Base-by-base conservation (phyloP, 1,284 basidiomycete species). In the Clitocybe nebularis region DNA sequence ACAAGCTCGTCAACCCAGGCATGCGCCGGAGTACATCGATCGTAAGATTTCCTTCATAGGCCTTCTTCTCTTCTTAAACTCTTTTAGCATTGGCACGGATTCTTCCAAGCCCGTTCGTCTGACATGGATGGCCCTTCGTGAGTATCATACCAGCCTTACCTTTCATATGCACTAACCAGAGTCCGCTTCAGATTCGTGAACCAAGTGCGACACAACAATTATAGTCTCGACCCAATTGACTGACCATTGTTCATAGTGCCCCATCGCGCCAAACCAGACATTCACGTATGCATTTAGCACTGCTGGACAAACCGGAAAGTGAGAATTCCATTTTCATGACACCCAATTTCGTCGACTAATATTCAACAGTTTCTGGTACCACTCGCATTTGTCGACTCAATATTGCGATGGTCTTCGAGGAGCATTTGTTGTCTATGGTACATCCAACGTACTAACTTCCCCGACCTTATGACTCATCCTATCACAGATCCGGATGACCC, bases 331-430 rank as follows among this genome's bases (percentile, higher is more conserved):
- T 32, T 45, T 29, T 5, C 10, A 16, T 10, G 3, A 20, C 3
- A 2, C 16, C 14, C 5, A 14, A 14, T 9, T 9, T 2, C 16
- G 21, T 10, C 11, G 10, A 21, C 16, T 33, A 4, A 38, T 35
- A 25, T 10, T 35, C 34, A 10, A 6, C 19, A 49, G 61, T 17
- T 63, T 49, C 45, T 66, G 64, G 65, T 69, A 65, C 41, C 68
- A 65, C 42, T 69, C 61, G n/a, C 65, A 70, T 46, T 61, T 62
- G 44, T 63, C 56, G 0, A 58, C 58, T 3, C 58, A 64, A 40
- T 64, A 66, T 44, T 71, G 68, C 38, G 72, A 74, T 44, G 72
- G 73, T 35, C 57, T 73, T 26, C 64, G 74, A 13, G 74, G 74
- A 1, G 57, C 67, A 0, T 47, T 75, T 30, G 60, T 72, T 3